Percentiles rank a stretch among this genome's conserved stretches.
Evolutionary conservation across 805 yeast species (phyloP).

Genomic region (Yarrowia sp.): DNA sequence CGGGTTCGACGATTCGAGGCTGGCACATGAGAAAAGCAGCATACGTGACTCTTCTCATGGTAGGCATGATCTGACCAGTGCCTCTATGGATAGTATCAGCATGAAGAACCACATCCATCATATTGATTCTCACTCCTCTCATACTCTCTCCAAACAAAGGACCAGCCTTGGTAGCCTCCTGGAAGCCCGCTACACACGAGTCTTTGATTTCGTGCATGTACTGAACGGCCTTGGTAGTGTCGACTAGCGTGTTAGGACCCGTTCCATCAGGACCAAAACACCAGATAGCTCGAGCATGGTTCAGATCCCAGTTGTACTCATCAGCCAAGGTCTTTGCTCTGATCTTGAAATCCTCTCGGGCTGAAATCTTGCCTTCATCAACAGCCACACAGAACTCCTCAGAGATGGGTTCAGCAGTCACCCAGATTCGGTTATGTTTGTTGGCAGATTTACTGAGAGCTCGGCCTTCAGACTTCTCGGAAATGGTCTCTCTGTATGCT

Average conservation of each 20-base stretch:
- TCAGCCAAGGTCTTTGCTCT: constrained; percentile 99
- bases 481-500: constrained; percentile 97
- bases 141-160: constrained; percentile 95
- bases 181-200: constrained; percentile 99
- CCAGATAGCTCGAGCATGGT: constrained; percentile 99
- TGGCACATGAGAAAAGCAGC: constrained; percentile 97
- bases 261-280: constrained; percentile 99
- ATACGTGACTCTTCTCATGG: constrained; percentile 99
- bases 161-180: constrained; percentile 99
- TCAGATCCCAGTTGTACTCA: constrained; percentile 98
- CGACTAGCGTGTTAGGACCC: constrained; percentile 98
- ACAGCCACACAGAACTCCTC: constrained; percentile 92
- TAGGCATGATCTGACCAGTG: constrained; percentile 99
- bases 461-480: constrained; percentile 85
- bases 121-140: constrained; percentile 96
- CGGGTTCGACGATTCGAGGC: constrained; percentile 99
- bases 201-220: constrained; percentile 98
- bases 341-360: constrained; percentile 97
- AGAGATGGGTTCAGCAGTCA: constrained; percentile 92
- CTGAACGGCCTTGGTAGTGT: constrained; percentile 99
- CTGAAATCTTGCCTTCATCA: constrained; percentile 85
- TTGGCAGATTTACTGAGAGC: constrained; percentile 99
- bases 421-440: constrained; percentile 99
- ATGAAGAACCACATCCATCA: constrained; percentile 97
- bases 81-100: constrained; percentile 99